A percentile compares a stretch with the other conserved stretches of the same genome.
phyloP scores from a whole-genome alignment of 2,329 filamentous ascomycete genomes.

The Metarhizium robertsii region DNA sequence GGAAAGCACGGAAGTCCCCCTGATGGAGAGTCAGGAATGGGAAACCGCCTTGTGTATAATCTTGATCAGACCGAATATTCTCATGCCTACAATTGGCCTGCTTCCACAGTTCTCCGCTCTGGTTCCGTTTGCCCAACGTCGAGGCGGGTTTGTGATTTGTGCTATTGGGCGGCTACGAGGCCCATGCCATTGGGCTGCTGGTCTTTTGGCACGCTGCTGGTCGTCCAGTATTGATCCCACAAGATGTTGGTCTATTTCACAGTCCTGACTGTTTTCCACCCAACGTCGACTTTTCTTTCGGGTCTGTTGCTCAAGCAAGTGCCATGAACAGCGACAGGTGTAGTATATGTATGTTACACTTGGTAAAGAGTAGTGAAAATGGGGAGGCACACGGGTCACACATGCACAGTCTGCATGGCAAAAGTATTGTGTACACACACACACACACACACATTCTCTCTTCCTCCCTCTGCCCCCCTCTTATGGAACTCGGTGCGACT shows the following conservation, averaged over 20 bases:
- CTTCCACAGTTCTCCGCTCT: neutral
- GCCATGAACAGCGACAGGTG: neutral
- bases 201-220: neutral
- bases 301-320: neutral
- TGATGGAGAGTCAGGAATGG: neutral
- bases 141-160: neutral
- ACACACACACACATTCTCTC: too few species aligned
- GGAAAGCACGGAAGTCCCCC: neutral
- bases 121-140: neutral
- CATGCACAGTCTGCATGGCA: too few species aligned
- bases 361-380: too few species aligned
- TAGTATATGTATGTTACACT: neutral
- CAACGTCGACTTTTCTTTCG: neutral
- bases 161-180: too few species aligned
- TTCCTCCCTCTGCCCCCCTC: too few species aligned
- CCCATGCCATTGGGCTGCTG: neutral
- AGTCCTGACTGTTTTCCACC: neutral
- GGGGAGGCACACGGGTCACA: too few species aligned
- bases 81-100: neutral
- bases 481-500: too few species aligned
- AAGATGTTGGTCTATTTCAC: neutral
- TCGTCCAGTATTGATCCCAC: too few species aligned
- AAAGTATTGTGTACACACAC: too few species aligned
- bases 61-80: neutral
- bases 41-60: conserved; percentile 8